A percentile compares a stretch with the other conserved stretches of the same genome.
phyloP scores from a whole-genome alignment of 129 eudicot genomes.

The Chrysanthemum seticuspe region DNA sequence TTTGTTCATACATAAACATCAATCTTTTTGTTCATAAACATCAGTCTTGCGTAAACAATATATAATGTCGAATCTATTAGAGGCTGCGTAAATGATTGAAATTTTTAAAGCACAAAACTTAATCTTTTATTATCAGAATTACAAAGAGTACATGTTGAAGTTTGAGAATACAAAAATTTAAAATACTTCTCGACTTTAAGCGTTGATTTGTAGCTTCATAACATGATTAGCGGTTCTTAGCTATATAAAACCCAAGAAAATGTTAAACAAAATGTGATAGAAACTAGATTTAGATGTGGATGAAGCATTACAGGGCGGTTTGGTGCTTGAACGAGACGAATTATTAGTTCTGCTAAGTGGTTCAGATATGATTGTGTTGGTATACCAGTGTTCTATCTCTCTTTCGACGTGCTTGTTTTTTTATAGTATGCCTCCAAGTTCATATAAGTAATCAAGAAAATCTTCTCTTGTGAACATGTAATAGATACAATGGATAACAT shows the following conservation, averaged over 20 bases:
- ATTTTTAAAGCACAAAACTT: background rate
- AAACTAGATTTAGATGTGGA: constrained; percentile 17
- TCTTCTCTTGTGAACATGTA: no score
- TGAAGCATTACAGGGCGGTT: constrained; percentile 6
- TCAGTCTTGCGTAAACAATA: background rate
- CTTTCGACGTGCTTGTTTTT: constrained; percentile 13
- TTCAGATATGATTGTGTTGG: background rate
- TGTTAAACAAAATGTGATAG: constrained; percentile 10
- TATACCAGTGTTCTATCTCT: background rate
- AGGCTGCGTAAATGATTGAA: background rate
- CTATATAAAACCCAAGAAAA: constrained; percentile 22
- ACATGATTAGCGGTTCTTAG: background rate
- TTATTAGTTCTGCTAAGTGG: no score
- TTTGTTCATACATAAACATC: no score
- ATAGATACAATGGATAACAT: background rate
- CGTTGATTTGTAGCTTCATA: background rate
- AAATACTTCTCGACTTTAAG: background rate
- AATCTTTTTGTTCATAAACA: no score
- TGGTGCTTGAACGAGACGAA: background rate
- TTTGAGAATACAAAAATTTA: background rate
- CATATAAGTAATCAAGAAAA: no score
- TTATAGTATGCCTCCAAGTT: background rate
- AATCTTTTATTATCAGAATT: background rate
- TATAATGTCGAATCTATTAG: background rate
- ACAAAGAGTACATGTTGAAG: background rate